A percentile compares a stretch with the other conserved stretches of the same genome.
Conservation (phyloP, 2,329 filamentous ascomycete genomes). For the Exophiala calicioides region DNA sequence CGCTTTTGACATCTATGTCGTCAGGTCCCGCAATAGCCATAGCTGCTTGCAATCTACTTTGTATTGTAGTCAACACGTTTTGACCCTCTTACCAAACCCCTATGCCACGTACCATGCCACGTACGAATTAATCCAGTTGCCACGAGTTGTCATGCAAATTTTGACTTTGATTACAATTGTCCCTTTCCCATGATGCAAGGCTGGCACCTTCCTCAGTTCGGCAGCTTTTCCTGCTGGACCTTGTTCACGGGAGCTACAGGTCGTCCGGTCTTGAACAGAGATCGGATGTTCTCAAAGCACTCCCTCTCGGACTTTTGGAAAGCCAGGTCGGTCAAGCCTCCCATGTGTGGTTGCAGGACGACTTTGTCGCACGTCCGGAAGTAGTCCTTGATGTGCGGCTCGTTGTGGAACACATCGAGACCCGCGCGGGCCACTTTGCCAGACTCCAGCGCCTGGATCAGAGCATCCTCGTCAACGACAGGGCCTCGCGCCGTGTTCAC, state of each 20-base stretch:
- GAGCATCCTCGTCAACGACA: slow-evolving; percentile 51
- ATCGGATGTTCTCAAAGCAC: slow-evolving; percentile 49
- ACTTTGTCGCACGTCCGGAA: slow-evolving; percentile 1
- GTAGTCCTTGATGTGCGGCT: slow-evolving; percentile 5
- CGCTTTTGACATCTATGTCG: too few species aligned
- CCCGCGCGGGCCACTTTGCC: slow-evolving; percentile 51
- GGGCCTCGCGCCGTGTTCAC: slow-evolving; percentile 55
- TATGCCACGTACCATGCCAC: too few species aligned
- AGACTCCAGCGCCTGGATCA: slow-evolving; percentile 49
- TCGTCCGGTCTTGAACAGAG: slow-evolving; percentile 41
- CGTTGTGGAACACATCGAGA: slow-evolving; percentile 31
- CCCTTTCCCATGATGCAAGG: slow-evolving; percentile 6
- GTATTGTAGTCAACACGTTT: too few species aligned
- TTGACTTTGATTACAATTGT: too few species aligned
- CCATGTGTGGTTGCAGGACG: slow-evolving; percentile 7
- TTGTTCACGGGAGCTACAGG: slow-evolving; percentile 40
- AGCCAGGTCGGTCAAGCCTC: slow-evolving; percentile 28
- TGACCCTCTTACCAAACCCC: too few species aligned
- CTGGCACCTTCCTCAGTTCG: background rate
- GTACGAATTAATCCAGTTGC: too few species aligned
- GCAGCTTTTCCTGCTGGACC: background rate
- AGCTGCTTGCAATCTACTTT: too few species aligned
- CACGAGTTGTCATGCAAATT: too few species aligned
- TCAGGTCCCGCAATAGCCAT: too few species aligned
- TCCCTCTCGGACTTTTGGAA: slow-evolving; percentile 47